Evolutionary conservation across 1,284 basidiomycete genomes (phyloP).

Genomic region (Volvariella surrecta): DNA sequence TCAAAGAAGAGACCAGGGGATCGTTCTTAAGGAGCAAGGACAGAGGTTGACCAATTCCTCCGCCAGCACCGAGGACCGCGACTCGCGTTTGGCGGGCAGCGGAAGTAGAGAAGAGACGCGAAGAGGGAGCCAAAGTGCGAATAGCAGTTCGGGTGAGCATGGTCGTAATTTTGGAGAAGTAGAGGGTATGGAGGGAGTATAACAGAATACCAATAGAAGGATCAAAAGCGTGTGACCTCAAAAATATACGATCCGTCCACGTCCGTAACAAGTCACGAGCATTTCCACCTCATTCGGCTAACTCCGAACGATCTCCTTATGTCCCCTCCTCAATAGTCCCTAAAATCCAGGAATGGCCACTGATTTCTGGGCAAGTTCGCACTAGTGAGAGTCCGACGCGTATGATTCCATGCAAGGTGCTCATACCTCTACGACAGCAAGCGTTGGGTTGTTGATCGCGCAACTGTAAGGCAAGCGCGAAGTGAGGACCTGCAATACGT

Average conservation of each 20-base stretch:
- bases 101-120: conserved; percentile 76
- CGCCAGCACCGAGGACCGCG: conserved; percentile 86
- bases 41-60: conserved; percentile 90
- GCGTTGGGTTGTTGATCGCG: conserved; percentile 83
- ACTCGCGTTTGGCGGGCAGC: conserved; percentile 71
- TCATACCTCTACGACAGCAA: conserved; percentile 41
- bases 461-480: conserved; percentile 64
- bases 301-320: neutral
- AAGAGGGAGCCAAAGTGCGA: conserved; percentile 34
- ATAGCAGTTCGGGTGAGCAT: conserved; percentile 54
- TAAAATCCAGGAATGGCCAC: conserved; percentile 46
- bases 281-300: neutral
- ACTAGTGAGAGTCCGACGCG: conserved; percentile 42
- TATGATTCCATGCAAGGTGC: neutral
- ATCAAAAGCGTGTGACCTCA: neutral
- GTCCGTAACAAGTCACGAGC: neutral
- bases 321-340: neutral
- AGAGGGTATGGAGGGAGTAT: neutral
- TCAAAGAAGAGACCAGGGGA: conserved; percentile 70
- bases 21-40: conserved; percentile 85
- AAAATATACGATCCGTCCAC: too few species aligned
- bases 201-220: neutral
- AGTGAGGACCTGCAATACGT: conserved; percentile 71
- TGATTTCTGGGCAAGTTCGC: conserved; percentile 70
- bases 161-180: conserved; percentile 9